phyloP scores from a whole-genome alignment of 2,329 filamentous ascomycete species.

The Colletotrichum tabaci region DNA sequence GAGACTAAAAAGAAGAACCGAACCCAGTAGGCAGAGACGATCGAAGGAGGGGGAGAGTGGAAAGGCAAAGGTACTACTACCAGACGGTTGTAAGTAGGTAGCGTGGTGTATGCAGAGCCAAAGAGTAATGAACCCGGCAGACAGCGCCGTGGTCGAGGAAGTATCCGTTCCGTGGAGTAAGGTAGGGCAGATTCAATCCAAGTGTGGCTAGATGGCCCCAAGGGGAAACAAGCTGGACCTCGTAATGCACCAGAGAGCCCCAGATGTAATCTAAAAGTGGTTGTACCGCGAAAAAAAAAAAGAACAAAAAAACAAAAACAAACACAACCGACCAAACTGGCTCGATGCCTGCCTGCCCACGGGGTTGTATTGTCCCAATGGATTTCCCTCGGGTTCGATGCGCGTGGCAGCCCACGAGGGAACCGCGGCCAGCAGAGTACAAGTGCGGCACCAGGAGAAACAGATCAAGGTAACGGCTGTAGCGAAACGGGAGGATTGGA shows the following conservation, averaged over 20 bases:
- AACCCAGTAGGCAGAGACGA: constrained; percentile 21
- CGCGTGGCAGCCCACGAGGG: constrained; percentile 34
- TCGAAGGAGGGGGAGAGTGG: constrained; percentile 1
- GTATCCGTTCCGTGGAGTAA: constrained; percentile 41
- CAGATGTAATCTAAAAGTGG: constrained; percentile 40
- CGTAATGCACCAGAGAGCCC: constrained; percentile 37
- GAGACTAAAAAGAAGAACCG: constrained; percentile 35
- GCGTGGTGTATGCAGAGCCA: constrained; percentile 11
- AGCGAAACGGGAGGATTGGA: constrained; percentile 28
- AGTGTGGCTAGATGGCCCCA: constrained; percentile 36
- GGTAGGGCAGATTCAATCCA: constrained; percentile 39
- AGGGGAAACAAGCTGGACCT: constrained; percentile 39
- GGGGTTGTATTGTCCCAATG: constrained; percentile 24
- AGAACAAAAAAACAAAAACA: background rate
- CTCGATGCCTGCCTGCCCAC: constrained; percentile 28
- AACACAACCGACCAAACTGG: constrained; percentile 11
- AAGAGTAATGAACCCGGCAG: constrained; percentile 36
- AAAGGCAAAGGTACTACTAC: constrained; percentile 12
- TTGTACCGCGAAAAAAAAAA: constrained; percentile 28
- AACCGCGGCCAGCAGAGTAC: constrained; percentile 17
- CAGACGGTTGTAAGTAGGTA: constrained; percentile 10
- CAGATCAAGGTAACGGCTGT: constrained; percentile 1
- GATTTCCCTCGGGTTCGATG: constrained; percentile 18
- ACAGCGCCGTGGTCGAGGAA: constrained; percentile 32
- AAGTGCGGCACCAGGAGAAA: constrained; percentile 7